Evolutionary conservation across 176 grass and related monocot genomes (phyloP).

Genomic region (Raddia guianensis): DNA sequence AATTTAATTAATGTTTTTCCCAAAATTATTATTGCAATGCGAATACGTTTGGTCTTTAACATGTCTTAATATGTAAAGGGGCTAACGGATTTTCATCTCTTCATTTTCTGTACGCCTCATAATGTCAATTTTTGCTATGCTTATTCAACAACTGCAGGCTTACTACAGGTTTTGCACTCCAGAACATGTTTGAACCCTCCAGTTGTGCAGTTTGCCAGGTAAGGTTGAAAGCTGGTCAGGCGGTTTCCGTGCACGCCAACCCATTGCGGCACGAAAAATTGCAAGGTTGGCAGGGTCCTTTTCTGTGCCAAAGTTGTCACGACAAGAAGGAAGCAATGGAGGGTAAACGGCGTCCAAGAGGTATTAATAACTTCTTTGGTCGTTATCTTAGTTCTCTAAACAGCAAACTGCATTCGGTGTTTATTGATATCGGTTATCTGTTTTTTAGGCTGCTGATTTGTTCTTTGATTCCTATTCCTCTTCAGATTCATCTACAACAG

Average conservation of each 20-base stretch:
- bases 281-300: conserved; percentile 83
- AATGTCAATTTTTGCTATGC: neutral
- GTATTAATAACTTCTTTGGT: conserved; percentile 33
- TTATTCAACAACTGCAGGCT: conserved; percentile 56
- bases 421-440: neutral
- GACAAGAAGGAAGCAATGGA: conserved; percentile 94
- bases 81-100: neutral
- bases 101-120: neutral
- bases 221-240: conserved; percentile 61
- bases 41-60: neutral
- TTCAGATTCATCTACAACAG: conserved; percentile 42
- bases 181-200: conserved; percentile 75
- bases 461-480: conserved; percentile 28
- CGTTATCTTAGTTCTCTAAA: conserved; percentile 24
- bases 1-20: conserved; percentile 16
- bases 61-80: neutral
- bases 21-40: neutral
- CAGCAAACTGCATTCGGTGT: neutral
- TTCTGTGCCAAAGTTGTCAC: conserved; percentile 81
- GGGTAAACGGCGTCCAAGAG: conserved; percentile 63
- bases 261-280: conserved; percentile 62
- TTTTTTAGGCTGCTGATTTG: conserved; percentile 14
- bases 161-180: conserved; percentile 67
- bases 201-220: conserved; percentile 80
- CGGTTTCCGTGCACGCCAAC: conserved; percentile 71